Percentiles rank a stretch among this genome's conserved stretches.
phyloP scores from a whole-genome alignment of 1,284 basidiomycete species.

The Leccinum angustisporum region DNA sequence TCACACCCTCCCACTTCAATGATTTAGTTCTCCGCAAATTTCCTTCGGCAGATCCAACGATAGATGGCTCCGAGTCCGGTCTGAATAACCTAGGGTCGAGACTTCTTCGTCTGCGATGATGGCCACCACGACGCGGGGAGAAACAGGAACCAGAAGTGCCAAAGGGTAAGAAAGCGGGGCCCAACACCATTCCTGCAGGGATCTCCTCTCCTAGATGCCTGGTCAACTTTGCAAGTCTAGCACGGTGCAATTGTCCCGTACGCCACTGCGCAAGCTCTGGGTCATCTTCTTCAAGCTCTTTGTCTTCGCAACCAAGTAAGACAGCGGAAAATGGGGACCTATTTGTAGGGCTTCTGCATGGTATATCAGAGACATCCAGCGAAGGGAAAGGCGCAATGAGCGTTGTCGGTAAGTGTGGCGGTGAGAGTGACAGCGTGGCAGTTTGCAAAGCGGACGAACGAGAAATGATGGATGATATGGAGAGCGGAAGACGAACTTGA shows the following conservation, averaged over 20 bases:
- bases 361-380: conserved; percentile 7
- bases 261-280: conserved; percentile 8
- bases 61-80: not conserved
- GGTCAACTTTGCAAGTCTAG: conserved; percentile 41
- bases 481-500: not conserved
- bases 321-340: conserved; percentile 13
- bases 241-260: conserved; percentile 31
- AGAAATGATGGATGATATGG: conserved; percentile 2
- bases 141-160: not conserved
- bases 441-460: conserved; percentile 3
- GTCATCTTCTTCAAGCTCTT: conserved; percentile 10
- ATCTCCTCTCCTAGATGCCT: conserved; percentile 42
- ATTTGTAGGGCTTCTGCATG: conserved; percentile 17
- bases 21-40: conserved; percentile 15
- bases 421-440: not conserved
- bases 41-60: not conserved
- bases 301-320: conserved; percentile 9
- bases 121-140: not conserved
- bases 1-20: conserved; percentile 1
- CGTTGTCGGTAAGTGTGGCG: conserved; percentile 2
- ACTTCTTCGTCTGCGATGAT: conserved; percentile 17
- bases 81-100: conserved; percentile 11
- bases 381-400: conserved; percentile 14
- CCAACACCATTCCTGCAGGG: conserved; percentile 38
- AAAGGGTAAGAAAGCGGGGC: conserved; percentile 3